Conservation (phyloP, 176 grass and related monocot species). For the Chloris gayana region DNA sequence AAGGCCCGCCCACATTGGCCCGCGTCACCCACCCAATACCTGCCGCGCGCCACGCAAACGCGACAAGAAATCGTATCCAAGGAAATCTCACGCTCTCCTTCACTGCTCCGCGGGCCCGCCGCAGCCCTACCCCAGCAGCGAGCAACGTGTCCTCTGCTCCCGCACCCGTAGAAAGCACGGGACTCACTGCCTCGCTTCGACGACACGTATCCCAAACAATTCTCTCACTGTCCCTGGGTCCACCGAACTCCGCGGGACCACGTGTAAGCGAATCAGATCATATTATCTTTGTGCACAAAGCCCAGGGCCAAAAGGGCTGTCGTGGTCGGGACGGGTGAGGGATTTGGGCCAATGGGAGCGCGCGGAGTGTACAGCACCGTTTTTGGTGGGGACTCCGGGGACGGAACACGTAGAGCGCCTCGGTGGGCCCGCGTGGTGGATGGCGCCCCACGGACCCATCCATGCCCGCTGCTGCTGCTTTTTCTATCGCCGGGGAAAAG, state of each 20-base stretch:
- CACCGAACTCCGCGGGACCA: rapidly evolving
- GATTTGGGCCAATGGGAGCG: constrained; percentile 42
- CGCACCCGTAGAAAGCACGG: constrained; percentile 9
- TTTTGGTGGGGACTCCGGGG: not conserved
- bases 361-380: constrained; percentile 34
- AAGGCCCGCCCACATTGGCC: constrained; percentile 33
- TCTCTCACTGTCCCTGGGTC: rapidly evolving
- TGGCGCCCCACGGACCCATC: not conserved
- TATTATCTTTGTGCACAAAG: rapidly evolving
- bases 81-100: not conserved
- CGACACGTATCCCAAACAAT: rapidly evolving
- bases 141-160: not conserved
- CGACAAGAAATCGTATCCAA: not conserved
- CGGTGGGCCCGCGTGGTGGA: not conserved
- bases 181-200: not conserved
- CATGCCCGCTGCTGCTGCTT: not conserved
- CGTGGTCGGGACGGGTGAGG: not conserved
- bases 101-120: rapidly evolving
- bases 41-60: constrained; percentile 10
- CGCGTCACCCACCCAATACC: not conserved
- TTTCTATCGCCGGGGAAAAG: constrained; percentile 13
- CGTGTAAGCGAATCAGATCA: not conserved
- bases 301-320: not conserved
- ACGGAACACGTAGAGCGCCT: constrained; percentile 46
- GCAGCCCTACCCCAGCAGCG: not conserved